phyloP scores from a whole-genome alignment of 257 asterid genomes.

The Schizonepeta tenuifolia region DNA sequence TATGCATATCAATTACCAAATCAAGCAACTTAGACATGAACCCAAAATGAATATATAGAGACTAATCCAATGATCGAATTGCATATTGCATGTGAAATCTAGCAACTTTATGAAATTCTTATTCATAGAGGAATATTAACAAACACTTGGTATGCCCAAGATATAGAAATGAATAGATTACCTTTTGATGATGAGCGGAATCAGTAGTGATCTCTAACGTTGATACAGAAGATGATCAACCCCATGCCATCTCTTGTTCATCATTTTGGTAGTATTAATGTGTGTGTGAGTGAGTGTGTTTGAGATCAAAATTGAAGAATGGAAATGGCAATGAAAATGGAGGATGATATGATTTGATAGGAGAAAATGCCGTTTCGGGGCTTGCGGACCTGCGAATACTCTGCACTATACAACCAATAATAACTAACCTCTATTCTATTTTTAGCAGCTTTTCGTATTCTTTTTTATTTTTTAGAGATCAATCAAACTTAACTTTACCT shows the following conservation, averaged over 20 bases:
- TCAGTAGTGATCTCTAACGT: background rate
- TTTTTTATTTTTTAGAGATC: background rate
- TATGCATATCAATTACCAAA: too few relatives aligned
- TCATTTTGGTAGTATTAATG: background rate
- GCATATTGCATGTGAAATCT: background rate
- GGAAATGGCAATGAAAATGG: slow-evolving; percentile 11
- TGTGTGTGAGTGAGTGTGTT: background rate
- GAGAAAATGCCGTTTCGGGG: slow-evolving; percentile 25
- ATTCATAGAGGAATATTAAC: background rate
- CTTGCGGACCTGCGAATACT: slow-evolving; percentile 26
- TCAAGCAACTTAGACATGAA: too few relatives aligned
- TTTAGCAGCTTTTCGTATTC: background rate
- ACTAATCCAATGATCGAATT: too few relatives aligned
- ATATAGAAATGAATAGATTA: background rate
- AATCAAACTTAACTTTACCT: background rate
- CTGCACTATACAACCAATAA: background rate
- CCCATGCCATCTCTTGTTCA: background rate
- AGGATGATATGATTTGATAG: background rate
- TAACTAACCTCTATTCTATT: slow-evolving; percentile 3
- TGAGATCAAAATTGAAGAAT: background rate
- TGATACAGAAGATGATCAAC: background rate
- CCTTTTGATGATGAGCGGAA: background rate
- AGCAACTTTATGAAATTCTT: background rate
- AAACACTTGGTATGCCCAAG: background rate
- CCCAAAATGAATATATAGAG: too few relatives aligned